Evolutionary conservation across 2,329 filamentous ascomycete genomes (phyloP), one percentile per base, ranked within the genome.

Genomic region (Juglanconis juglandina): DNA sequence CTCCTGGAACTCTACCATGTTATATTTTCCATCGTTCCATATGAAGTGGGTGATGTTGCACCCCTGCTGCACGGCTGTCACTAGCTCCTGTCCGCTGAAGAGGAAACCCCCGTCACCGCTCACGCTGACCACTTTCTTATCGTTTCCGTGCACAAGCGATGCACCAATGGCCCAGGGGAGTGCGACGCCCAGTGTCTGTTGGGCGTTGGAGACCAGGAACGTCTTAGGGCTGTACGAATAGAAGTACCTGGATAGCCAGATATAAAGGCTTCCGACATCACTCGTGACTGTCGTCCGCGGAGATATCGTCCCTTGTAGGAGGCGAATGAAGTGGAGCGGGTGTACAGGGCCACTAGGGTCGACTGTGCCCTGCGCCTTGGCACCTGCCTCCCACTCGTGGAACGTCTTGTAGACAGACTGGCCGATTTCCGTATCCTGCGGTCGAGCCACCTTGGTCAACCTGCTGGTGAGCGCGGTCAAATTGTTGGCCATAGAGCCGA

Each of bases 1-100:
- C 68, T 80, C 78, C 64, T 81, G 78, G 66, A 81, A 81, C 68
- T 80, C 75, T 4, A 81, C 77, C 78, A 81, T 81, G 66, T 81
- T 80, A 68, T 77, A 81, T 35, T 73, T 73, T 49, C 75, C 75
- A 63, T 81, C 78, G 65, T 81, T 81, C 77, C 77, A 80, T 63
- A 80, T 72, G 62, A 81, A 80, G 64, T 81, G 78, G 17, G 78
- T 79, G 65, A 81, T 79, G 59, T 80, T 73, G 67, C 77, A 80
- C 7, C 72, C 71, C 53, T 80, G 77, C 63, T 74, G 72, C 14
- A 80, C 77, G 4, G 78, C 78, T 0, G 78, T 81, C 0, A 69
- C 72, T 3, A 80, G 68, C 62, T 81, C 78, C 61, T 79, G 76
- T 0, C 72, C 72, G 24, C 75, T 77, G 71, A 79, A 81, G 71